Conservation (phyloP, 169 alveolate genomes). For the Besnoitia besnoiti region DNA sequence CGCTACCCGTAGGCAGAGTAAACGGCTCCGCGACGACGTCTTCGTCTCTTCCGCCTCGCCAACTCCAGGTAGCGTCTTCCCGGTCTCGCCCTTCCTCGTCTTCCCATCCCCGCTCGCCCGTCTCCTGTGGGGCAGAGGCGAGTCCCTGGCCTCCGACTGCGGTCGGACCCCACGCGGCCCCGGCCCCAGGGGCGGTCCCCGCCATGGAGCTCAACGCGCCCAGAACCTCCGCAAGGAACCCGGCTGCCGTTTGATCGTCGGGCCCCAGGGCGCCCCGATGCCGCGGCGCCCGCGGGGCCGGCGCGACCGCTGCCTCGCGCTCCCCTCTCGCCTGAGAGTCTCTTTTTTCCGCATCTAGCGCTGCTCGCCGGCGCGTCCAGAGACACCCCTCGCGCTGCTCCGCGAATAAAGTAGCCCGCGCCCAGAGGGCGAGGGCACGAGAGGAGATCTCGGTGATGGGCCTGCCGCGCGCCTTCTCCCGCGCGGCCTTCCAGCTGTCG, state of each 20-base stretch:
- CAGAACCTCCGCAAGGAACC: not conserved
- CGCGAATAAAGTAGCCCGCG: not conserved
- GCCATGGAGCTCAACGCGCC: not conserved
- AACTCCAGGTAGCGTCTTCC: not conserved
- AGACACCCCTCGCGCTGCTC: too few relatives aligned
- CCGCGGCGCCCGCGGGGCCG: too few relatives aligned
- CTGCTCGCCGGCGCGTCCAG: too few relatives aligned
- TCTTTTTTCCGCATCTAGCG: too few relatives aligned
- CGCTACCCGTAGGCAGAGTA: not conserved
- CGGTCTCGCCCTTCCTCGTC: not conserved
- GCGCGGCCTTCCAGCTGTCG: constrained; percentile 16
- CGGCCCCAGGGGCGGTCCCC: not conserved
- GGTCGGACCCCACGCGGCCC: not conserved
- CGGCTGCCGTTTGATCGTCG: not conserved
- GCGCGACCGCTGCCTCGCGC: too few relatives aligned
- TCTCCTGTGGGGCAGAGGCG: not conserved
- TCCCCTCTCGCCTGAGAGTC: too few relatives aligned
- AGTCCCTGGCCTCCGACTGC: constrained; percentile 7
- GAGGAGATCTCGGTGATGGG: constrained; percentile 8
- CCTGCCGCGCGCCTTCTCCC: constrained; percentile 6
- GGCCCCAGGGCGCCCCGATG: too few relatives aligned
- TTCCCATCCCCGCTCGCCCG: not conserved
- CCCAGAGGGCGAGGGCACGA: not conserved
- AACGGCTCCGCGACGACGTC: not conserved
- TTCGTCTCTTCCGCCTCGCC: not conserved